phyloP scores from a whole-genome alignment of 2,329 filamentous ascomycete genomes.

The Sarocladium kiliense region DNA sequence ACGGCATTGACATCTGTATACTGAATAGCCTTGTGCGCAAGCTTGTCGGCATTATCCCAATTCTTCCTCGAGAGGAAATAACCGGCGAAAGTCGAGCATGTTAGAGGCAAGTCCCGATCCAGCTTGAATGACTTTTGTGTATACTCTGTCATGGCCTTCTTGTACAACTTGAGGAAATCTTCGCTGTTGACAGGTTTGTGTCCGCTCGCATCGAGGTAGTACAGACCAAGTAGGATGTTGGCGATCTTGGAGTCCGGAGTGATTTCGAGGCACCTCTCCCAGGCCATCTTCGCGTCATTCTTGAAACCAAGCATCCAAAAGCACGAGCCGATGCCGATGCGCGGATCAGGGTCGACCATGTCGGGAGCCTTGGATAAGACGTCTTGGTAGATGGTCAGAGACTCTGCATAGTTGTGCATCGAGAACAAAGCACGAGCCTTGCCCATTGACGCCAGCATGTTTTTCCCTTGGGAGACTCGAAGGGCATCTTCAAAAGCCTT shows the following conservation, averaged over 20 bases:
- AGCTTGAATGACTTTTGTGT: slow-evolving; percentile 91
- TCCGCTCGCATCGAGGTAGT: slow-evolving; percentile 82
- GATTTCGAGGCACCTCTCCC: slow-evolving; percentile 82
- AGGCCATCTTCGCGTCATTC: slow-evolving; percentile 83
- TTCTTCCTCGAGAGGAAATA: slow-evolving; percentile 85
- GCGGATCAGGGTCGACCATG: slow-evolving; percentile 85
- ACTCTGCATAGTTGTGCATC: slow-evolving; percentile 78
- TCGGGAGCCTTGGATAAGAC: slow-evolving; percentile 81
- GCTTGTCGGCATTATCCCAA: slow-evolving; percentile 73
- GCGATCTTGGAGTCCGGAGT: slow-evolving; percentile 81
- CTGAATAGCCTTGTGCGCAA: slow-evolving; percentile 91
- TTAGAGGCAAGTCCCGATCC: slow-evolving; percentile 85
- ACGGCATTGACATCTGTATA: slow-evolving; percentile 94
- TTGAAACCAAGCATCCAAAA: slow-evolving; percentile 96
- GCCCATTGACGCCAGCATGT: slow-evolving; percentile 88
- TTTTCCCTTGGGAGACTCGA: slow-evolving; percentile 75
- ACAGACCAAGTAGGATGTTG: slow-evolving; percentile 83
- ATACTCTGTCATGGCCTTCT: slow-evolving; percentile 90
- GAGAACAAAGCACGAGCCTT: slow-evolving; percentile 84
- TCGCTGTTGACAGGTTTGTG: slow-evolving; percentile 79
- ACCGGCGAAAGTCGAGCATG: slow-evolving; percentile 82
- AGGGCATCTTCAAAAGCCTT: slow-evolving; percentile 96
- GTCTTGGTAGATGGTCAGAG: slow-evolving; percentile 80
- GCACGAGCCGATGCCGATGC: slow-evolving; percentile 94
- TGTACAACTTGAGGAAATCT: slow-evolving; percentile 80